A percentile compares a stretch with the other conserved stretches of the same genome.
These are phyloP conservation scores for Platismatia glauca DNA, from an alignment of 495 filamentous ascomycete genomes.

Conservation along the genomic window DNA sequence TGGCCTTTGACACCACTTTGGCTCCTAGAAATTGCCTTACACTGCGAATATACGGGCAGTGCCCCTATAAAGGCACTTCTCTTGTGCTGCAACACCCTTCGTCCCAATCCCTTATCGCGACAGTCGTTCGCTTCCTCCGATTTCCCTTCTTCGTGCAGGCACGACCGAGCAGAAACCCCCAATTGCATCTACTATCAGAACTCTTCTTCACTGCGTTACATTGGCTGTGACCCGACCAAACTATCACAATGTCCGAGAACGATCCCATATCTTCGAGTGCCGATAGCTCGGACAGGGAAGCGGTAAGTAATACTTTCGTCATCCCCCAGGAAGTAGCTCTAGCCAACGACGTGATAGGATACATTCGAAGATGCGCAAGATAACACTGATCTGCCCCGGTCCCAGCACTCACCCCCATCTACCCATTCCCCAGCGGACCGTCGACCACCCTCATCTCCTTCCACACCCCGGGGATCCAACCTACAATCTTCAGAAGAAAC, in stretches of 20 bases:
- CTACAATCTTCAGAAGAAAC: constrained; percentile 1
- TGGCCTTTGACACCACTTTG: too few species aligned
- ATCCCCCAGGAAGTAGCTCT: not conserved
- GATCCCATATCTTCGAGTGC: constrained; percentile 27
- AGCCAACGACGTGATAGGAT: constrained; percentile 43
- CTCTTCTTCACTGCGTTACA: not conserved
- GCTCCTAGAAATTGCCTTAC: not conserved
- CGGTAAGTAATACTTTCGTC: constrained; percentile 32
- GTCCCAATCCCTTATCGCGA: not conserved
- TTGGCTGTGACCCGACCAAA: not conserved
- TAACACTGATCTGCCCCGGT: constrained; percentile 33
- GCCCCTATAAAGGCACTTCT: not conserved
- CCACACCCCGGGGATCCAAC: constrained; percentile 18
- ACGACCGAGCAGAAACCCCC: not conserved
- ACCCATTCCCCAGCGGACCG: constrained; percentile 42
- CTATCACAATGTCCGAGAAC: constrained; percentile 17
- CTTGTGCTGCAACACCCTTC: not conserved
- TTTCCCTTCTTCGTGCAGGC: constrained; percentile 1
- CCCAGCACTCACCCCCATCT: constrained; percentile 30
- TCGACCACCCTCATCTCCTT: constrained; percentile 29
- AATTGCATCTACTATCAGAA: not conserved
- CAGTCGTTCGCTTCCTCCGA: not conserved
- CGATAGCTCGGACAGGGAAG: constrained; percentile 42
- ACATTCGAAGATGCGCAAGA: constrained; percentile 72
- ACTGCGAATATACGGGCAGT: not conserved